Evolutionary conservation across 768 basidiomycete species (phyloP), one percentile per base, ranked within the genome.

Genomic region (Sporobolomyces phaffii): DNA sequence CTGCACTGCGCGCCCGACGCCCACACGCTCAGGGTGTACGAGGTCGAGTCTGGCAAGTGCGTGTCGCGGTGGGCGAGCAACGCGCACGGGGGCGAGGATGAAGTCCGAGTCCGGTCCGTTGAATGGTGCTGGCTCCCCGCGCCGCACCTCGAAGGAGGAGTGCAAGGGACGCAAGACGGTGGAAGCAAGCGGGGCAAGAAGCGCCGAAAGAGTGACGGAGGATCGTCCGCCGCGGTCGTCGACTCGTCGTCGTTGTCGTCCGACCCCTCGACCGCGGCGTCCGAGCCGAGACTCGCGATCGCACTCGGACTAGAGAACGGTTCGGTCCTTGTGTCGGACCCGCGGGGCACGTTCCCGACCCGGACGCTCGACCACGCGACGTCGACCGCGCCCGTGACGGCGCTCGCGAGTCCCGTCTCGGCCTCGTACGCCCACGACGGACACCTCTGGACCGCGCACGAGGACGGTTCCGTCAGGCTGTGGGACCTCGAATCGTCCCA

Each of bases 271-370:
- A n/a, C 15, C 45, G 20, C 28, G 18, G 26, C 51, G 26, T 22
- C 50, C 1, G 41, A 34, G 26, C 28, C 64, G 9, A 65, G 63
- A 49, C 48, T 62, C 24, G 43, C 48, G 3, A 58, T 72, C 48
- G 67, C 67, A 2, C 71, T 72, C 57, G 71, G 71, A 8, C 61
- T 72, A 28, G 63, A 62, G 40, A 60, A 40, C 36, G 71, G 71
- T 40, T 33, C 60, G 1, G 43, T 72, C 43, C 50, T 68, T 15
- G 45, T 72, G 24, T 72, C 63, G 66, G 51, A 67, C 31, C 70
- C 70, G n/a, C 43, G 31, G 33, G 70, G 70, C 26, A 38, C 43
- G 38, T 33, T 59, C 0, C 31, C 60, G 1, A 20, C 50, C 14
- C 48, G 41, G 17, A 64, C 53, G 26, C 56, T 72, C 28, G 22